A percentile compares a stretch with the other conserved stretches of the same genome.
Conservation (phyloP, 1,284 basidiomycete genomes). For the Ustilago nuda region DNA sequence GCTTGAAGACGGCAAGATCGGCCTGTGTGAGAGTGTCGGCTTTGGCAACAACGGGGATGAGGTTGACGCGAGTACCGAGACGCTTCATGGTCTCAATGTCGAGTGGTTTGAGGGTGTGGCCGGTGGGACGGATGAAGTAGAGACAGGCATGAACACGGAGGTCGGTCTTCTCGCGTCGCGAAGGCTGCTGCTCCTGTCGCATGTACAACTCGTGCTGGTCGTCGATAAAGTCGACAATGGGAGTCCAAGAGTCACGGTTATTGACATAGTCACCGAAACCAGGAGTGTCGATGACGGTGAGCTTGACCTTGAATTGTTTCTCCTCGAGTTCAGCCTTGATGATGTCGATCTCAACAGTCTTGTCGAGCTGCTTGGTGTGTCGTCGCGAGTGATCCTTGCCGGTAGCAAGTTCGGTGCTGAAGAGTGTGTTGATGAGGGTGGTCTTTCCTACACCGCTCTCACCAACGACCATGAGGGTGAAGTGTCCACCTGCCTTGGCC, state of each 20-base stretch:
- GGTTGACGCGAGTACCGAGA: conserved; percentile 92
- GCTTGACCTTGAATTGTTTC: conserved; percentile 98
- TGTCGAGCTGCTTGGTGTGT: conserved; percentile 97
- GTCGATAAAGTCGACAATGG: conserved; percentile 99
- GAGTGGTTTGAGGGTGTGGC: conserved; percentile 96
- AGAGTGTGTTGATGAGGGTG: conserved; percentile 92
- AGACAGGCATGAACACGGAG: conserved; percentile 95
- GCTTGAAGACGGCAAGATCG: conserved; percentile 91
- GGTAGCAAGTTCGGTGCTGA: conserved; percentile 94
- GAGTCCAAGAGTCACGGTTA: conserved; percentile 97
- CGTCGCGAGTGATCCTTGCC: conserved; percentile 90
- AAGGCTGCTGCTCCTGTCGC: conserved; percentile 98
- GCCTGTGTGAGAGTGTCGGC: conserved; percentile 95
- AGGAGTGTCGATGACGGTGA: conserved; percentile 97
- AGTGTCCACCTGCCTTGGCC: conserved; percentile 94
- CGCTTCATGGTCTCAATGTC: conserved; percentile 99
- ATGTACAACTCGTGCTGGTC: conserved; percentile 99
- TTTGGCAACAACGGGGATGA: conserved; percentile 97
- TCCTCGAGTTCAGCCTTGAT: conserved; percentile 86
- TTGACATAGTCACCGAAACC: conserved; percentile 99
- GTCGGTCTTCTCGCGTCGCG: conserved; percentile 91
- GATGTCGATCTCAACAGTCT: conserved; percentile 84
- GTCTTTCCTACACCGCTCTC: conserved; percentile 71
- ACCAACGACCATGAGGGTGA: conserved; percentile 99
- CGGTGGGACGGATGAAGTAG: conserved; percentile 96